These are phyloP conservation scores for Rusavskia elegans DNA, from an alignment of 495 filamentous ascomycete genomes.

Conservation along the genomic window DNA sequence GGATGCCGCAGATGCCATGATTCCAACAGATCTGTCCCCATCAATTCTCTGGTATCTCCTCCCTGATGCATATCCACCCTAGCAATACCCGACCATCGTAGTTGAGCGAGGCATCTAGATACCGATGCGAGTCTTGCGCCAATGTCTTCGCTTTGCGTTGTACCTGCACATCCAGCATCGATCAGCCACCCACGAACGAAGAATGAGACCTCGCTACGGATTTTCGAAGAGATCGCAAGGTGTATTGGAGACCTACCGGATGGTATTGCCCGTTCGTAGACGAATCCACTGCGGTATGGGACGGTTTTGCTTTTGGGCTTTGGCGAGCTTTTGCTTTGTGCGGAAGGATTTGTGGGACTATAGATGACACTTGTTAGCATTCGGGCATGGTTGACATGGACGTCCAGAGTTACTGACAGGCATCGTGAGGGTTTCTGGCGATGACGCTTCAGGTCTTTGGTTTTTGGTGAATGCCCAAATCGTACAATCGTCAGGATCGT, in stretches of 20 bases:
- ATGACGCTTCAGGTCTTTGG: background rate
- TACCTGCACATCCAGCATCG: slow-evolving; percentile 43
- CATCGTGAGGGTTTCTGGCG: background rate
- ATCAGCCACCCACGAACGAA: background rate
- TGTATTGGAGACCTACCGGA: slow-evolving; percentile 49
- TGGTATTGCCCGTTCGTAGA: slow-evolving; percentile 94
- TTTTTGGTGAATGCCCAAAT: background rate
- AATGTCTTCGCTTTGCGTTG: slow-evolving; percentile 98
- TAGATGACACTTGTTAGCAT: background rate
- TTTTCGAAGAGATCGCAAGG: background rate
- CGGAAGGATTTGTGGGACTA: slow-evolving; percentile 86
- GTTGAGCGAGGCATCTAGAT: slow-evolving; percentile 44
- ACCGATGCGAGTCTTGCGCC: slow-evolving; percentile 98
- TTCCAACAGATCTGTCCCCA: background rate
- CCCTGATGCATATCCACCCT: too few relatives aligned
- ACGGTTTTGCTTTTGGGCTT: slow-evolving; percentile 98
- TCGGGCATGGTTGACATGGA: background rate
- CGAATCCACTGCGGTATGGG: slow-evolving; percentile 99
- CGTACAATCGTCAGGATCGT: background rate
- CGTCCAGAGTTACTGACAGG: background rate
- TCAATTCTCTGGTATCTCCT: background rate
- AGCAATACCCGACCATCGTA: background rate
- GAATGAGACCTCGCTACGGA: background rate
- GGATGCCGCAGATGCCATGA: too few relatives aligned
- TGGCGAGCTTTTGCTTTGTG: slow-evolving; percentile 99